Conservation (phyloP, 208 protist species). For the Novymonas esmeraldas region DNA sequence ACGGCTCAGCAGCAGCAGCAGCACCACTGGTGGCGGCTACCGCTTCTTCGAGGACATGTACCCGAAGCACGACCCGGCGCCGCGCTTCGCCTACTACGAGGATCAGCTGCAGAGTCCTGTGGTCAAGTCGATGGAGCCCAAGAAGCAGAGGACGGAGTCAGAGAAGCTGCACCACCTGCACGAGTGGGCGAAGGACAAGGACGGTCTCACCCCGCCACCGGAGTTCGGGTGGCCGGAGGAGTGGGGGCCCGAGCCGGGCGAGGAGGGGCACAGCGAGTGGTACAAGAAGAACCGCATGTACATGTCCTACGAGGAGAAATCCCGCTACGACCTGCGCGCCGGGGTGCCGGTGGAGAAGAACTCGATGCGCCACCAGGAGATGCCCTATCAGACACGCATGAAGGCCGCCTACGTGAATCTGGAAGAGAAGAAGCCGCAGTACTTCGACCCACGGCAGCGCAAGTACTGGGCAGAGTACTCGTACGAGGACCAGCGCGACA, state of each 20-base stretch:
- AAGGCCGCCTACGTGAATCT: constrained; percentile 86
- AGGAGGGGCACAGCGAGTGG: constrained; percentile 84
- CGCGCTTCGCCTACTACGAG: constrained; percentile 77
- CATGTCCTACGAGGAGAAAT: constrained; percentile 91
- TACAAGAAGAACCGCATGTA: constrained; percentile 93
- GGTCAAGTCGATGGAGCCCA: constrained; percentile 55
- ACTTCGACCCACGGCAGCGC: constrained; percentile 71
- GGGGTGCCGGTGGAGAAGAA: constrained; percentile 89
- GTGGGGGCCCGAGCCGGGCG: constrained; percentile 87
- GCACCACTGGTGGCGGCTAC: constrained; percentile 50
- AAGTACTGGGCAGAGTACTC: constrained; percentile 85
- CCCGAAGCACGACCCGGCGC: constrained; percentile 77
- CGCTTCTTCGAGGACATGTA: constrained; percentile 91
- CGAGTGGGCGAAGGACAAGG: constrained; percentile 72
- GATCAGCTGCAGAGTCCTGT: constrained; percentile 66
- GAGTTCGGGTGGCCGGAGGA: constrained; percentile 90
- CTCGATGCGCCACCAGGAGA: constrained; percentile 85
- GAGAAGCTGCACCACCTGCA: constrained; percentile 86
- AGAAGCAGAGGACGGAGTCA: constrained; percentile 72
- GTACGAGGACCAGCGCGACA: constrained; percentile 88
- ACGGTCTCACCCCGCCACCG: constrained; percentile 66
- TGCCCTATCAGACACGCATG: constrained; percentile 87
- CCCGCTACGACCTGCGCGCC: constrained; percentile 72
- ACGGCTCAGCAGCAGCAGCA: background rate
- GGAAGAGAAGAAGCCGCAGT: constrained; percentile 73